Conservation (phyloP, 2,329 filamentous ascomycete species). For the Westerdykella aurantiaca region DNA sequence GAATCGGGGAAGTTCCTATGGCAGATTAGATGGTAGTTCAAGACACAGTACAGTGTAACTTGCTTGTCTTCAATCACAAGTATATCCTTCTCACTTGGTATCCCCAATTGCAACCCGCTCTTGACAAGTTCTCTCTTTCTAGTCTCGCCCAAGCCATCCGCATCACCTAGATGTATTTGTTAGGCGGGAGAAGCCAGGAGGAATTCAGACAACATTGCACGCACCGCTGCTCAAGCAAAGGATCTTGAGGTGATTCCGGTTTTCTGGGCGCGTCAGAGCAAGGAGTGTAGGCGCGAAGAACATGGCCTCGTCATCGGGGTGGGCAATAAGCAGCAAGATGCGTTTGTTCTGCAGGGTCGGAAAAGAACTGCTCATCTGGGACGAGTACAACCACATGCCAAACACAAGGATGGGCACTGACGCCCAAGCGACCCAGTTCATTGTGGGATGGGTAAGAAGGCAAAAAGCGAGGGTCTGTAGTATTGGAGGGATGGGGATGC, state of each 20-base stretch:
- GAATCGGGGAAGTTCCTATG: constrained; percentile 73
- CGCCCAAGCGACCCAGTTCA: constrained; percentile 39
- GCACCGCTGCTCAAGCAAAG: constrained; percentile 81
- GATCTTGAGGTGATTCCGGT: constrained; percentile 89
- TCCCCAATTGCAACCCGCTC: constrained; percentile 70
- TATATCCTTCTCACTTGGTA: constrained; percentile 70
- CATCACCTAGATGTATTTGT: constrained; percentile 55
- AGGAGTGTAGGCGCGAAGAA: constrained; percentile 91
- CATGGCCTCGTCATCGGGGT: constrained; percentile 99
- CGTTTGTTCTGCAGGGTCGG: constrained; percentile 73
- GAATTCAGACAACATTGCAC: constrained; percentile 6
- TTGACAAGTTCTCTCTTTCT: constrained; percentile 78
- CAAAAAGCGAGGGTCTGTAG: not conserved
- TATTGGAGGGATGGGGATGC: not conserved
- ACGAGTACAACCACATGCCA: constrained; percentile 45
- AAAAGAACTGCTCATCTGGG: constrained; percentile 46
- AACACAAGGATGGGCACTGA: constrained; percentile 40
- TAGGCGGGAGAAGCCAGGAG: not conserved
- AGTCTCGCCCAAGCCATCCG: constrained; percentile 77
- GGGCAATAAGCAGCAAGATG: constrained; percentile 87
- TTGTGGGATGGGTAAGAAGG: constrained; percentile 11
- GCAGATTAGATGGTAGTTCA: constrained; percentile 6
- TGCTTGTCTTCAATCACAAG: constrained; percentile 76
- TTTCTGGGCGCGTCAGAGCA: constrained; percentile 70
- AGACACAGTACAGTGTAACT: constrained; percentile 7